Conservation (phyloP, 1,284 basidiomycete genomes). For the Ustilago curta region DNA sequence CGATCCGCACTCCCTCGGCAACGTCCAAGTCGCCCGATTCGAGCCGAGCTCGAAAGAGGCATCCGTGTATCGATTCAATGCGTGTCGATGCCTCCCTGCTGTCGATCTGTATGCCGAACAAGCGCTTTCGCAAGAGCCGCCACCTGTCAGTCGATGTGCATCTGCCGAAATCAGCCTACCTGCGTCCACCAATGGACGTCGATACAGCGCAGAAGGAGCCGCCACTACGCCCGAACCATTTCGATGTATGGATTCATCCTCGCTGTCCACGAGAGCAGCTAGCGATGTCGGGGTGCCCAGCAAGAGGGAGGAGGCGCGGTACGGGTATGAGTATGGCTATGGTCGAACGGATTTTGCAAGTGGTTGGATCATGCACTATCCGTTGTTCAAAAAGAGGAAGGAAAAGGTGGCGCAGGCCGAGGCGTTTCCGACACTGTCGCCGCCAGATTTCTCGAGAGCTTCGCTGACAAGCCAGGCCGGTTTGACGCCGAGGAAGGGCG, state of each 20-base stretch:
- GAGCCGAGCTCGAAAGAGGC: background rate
- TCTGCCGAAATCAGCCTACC: background rate
- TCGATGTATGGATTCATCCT: background rate
- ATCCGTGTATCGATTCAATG: background rate
- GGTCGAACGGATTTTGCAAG: slow-evolving; percentile 21
- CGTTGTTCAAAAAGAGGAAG: slow-evolving; percentile 19
- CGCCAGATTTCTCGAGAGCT: slow-evolving; percentile 27
- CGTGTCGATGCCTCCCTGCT: background rate
- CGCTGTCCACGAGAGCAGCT: background rate
- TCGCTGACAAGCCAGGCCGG: background rate
- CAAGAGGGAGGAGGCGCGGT: background rate
- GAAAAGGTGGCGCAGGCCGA: background rate
- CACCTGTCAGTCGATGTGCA: background rate
- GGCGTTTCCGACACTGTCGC: slow-evolving; percentile 14
- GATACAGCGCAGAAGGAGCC: background rate
- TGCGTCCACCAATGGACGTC: background rate
- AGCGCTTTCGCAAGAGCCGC: background rate
- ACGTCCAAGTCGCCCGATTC: background rate
- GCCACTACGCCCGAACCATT: slow-evolving; percentile 7
- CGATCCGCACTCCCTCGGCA: background rate
- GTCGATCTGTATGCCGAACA: slow-evolving; percentile 18
- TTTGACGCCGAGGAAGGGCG: slow-evolving; percentile 10
- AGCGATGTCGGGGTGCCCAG: slow-evolving; percentile 8
- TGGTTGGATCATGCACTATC: slow-evolving; percentile 34
- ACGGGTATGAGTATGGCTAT: slow-evolving; percentile 15